Conservation (phyloP, 129 eudicot genomes). For the Solidago caesia region DNA sequence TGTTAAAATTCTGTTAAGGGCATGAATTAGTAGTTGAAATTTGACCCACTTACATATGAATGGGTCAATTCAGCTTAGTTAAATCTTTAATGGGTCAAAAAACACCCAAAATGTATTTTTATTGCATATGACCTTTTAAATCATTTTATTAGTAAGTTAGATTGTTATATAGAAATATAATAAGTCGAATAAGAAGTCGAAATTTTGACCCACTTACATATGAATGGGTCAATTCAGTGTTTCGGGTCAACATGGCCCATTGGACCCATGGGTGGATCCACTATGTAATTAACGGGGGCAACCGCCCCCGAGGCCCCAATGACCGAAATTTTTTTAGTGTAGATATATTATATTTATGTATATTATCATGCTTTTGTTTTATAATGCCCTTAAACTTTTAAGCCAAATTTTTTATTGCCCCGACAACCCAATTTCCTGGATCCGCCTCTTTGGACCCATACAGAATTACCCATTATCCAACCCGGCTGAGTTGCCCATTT, state of each 20-base stretch:
- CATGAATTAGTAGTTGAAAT: too few species aligned
- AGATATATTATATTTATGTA: too few species aligned
- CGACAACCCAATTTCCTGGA: too few species aligned
- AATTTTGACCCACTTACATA: too few species aligned
- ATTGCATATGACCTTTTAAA: not conserved
- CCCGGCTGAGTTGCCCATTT: not conserved
- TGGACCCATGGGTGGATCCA: not conserved
- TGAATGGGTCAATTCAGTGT: not conserved
- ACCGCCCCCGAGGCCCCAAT: too few species aligned
- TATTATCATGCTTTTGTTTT: too few species aligned
- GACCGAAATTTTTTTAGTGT: too few species aligned
- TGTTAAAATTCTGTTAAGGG: not conserved
- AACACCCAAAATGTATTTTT: not conserved
- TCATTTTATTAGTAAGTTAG: not conserved
- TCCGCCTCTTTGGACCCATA: not conserved
- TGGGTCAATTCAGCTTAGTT: not conserved
- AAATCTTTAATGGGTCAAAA: not conserved
- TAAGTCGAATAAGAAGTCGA: not conserved
- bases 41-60: not conserved
- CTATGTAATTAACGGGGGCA: too few species aligned
- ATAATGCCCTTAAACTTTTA: too few species aligned
- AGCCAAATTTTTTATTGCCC: too few species aligned
- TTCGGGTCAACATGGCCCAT: not conserved
- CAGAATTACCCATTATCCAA: not conserved
- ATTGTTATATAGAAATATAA: not conserved